Evolutionary conservation across 352 stramenopile genomes (phyloP).

Genomic region (Thalassiosira hispida): DNA sequence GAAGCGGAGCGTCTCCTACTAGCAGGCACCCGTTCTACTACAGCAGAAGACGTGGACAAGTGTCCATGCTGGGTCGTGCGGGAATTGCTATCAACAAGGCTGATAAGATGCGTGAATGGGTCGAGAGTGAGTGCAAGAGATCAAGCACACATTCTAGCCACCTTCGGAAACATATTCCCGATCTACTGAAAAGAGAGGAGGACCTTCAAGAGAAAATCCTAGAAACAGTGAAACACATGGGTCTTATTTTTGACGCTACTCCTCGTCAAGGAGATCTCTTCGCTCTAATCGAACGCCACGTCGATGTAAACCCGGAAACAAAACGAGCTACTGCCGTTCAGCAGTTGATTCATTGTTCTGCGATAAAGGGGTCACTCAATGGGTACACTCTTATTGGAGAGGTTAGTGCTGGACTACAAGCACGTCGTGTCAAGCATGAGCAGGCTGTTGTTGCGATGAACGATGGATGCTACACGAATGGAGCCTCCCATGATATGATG

Average conservation of each 20-base stretch:
- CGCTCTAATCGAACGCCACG: background rate
- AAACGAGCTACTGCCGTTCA: background rate
- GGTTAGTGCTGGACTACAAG: background rate
- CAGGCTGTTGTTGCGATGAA: background rate
- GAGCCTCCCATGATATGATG: background rate
- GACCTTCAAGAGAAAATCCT: no score
- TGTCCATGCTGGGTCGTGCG: no score
- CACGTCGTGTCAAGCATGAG: background rate
- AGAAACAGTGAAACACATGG: no score
- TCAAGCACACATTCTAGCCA: no score
- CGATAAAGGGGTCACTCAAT: conserved; percentile 5
- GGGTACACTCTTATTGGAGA: background rate
- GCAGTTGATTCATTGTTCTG: background rate
- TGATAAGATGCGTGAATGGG: no score
- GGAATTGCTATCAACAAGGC: no score
- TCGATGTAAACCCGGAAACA: background rate
- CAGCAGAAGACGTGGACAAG: no score
- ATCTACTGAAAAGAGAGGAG: no score
- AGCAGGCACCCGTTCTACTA: no score
- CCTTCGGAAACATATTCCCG: no score
- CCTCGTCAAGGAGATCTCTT: conserved; percentile 5
- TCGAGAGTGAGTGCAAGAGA: no score
- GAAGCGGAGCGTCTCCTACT: no score
- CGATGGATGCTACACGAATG: conserved; percentile 3
- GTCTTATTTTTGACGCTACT: conserved; percentile 11